Percentiles rank a stretch among this genome's conserved stretches.
phyloP scores from a whole-genome alignment of 495 filamentous ascomycete species.

The Aspergillus ellipticus region DNA sequence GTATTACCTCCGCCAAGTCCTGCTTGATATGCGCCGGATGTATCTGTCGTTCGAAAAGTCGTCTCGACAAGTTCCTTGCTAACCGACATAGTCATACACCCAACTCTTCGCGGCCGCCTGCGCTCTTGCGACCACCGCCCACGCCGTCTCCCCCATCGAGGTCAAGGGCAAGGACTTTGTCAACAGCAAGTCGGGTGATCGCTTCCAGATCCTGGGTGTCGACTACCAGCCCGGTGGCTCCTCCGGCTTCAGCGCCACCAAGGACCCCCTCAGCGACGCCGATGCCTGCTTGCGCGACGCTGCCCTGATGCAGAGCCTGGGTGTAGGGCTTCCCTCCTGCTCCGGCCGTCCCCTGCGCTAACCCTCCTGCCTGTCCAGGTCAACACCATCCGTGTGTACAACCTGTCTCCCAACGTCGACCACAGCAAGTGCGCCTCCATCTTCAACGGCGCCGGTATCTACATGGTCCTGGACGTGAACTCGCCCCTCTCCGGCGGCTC shows the following conservation, averaged over 20 bases:
- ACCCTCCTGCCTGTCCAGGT: constrained; percentile 39
- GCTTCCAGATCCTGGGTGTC: constrained; percentile 85
- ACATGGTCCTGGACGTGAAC: constrained; percentile 80
- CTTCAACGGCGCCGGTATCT: constrained; percentile 82
- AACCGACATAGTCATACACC: constrained; percentile 26
- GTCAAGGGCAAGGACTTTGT: constrained; percentile 80
- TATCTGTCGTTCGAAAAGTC: too few species aligned
- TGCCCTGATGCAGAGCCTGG: constrained; percentile 82
- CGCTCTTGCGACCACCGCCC: constrained; percentile 48
- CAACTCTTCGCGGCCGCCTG: constrained; percentile 38
- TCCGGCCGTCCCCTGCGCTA: not conserved
- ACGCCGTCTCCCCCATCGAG: constrained; percentile 68
- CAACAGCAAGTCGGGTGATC: constrained; percentile 69
- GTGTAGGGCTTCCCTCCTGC: constrained; percentile 33
- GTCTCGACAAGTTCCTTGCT: not conserved
- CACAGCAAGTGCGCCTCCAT: constrained; percentile 88
- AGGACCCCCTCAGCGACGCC: constrained; percentile 73
- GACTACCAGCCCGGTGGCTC: constrained; percentile 93
- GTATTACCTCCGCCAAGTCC: constrained; percentile 2
- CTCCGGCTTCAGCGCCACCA: constrained; percentile 64
- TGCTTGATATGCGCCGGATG: too few species aligned
- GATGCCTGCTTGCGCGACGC: constrained; percentile 84
- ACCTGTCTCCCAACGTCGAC: constrained; percentile 76
- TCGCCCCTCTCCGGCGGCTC: constrained; percentile 76
- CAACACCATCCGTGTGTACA: constrained; percentile 94